These are phyloP conservation scores for Aureobasidium subglaciale DNA, from an alignment of 2,329 filamentous ascomycete species.

Conservation along the genomic window DNA sequence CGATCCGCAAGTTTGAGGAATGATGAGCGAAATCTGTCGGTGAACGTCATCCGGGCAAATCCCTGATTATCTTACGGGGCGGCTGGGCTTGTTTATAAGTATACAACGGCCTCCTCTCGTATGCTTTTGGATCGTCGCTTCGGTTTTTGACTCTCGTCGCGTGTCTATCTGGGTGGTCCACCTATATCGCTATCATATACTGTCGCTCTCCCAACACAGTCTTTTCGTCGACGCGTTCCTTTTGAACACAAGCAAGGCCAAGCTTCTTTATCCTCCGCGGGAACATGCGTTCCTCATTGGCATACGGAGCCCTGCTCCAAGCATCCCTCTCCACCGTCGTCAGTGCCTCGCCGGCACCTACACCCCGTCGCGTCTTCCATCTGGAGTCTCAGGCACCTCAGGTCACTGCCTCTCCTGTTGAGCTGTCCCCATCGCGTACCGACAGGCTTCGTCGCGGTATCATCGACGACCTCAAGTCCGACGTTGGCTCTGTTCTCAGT, in stretches of 20 bases:
- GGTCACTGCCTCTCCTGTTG: conserved; percentile 42
- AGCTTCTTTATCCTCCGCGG: conserved; percentile 2
- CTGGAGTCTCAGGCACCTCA: conserved; percentile 33
- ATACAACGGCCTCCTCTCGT: background rate
- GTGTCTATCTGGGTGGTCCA: background rate
- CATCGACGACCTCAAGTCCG: conserved; percentile 43
- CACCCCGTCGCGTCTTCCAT: conserved; percentile 10
- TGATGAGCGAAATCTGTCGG: background rate
- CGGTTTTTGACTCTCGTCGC: background rate
- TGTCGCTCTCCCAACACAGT: background rate
- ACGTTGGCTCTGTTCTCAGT: conserved; percentile 35
- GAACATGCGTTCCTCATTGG: conserved; percentile 12
- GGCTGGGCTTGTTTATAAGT: background rate
- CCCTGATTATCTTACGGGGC: background rate
- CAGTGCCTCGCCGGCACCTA: conserved; percentile 21
- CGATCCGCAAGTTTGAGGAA: background rate
- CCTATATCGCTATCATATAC: too few relatives aligned
- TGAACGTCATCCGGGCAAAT: background rate
- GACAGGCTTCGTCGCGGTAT: conserved; percentile 40
- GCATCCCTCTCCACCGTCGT: conserved; percentile 18
- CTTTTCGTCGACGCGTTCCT: background rate
- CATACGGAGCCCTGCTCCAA: conserved; percentile 13
- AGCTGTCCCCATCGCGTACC: conserved; percentile 36
- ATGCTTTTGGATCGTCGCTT: background rate
- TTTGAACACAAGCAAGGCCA: conserved; percentile 7